Conservation (phyloP, 352 stramenopile species). For the Pythium biforme region DNA sequence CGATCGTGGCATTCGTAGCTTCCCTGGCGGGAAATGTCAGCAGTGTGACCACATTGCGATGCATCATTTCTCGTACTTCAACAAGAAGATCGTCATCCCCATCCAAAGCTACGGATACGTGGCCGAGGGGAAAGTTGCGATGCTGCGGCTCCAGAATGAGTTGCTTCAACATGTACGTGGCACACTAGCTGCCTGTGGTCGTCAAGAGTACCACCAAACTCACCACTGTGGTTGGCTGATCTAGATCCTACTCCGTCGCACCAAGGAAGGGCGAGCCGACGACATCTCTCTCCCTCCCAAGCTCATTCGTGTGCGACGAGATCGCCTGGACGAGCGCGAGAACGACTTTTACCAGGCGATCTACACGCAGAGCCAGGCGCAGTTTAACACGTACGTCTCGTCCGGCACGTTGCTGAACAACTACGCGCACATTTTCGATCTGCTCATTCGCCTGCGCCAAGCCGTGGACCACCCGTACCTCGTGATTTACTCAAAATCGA, state of each 20-base stretch:
- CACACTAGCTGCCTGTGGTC: neutral
- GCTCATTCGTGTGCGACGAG: slow-evolving; percentile 84
- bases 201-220: neutral
- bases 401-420: slow-evolving; percentile 99
- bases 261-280: slow-evolving; percentile 96
- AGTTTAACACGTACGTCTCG: slow-evolving; percentile 99
- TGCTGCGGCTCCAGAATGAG: slow-evolving; percentile 96
- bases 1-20: slow-evolving; percentile 37
- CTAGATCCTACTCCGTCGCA: slow-evolving; percentile 96
- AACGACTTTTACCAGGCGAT: slow-evolving; percentile 99
- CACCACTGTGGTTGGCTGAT: neutral
- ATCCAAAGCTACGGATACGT: slow-evolving; percentile 96
- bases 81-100: slow-evolving; percentile 98
- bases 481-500: slow-evolving; percentile 90
- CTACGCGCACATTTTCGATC: slow-evolving; percentile 98
- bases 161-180: slow-evolving; percentile 81
- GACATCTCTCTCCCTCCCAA: slow-evolving; percentile 92
- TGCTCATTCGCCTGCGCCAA: slow-evolving; percentile 97
- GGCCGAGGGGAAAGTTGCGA: slow-evolving; percentile 91
- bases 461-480: slow-evolving; percentile 99
- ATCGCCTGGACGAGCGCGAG: slow-evolving; percentile 87
- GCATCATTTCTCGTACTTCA: slow-evolving; percentile 98
- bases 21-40: slow-evolving; percentile 83
- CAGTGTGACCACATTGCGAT: slow-evolving; percentile 93
- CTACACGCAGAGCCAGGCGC: slow-evolving; percentile 96